Conservation (phyloP, 2,329 filamentous ascomycete genomes). For the Capronia epimyces region DNA sequence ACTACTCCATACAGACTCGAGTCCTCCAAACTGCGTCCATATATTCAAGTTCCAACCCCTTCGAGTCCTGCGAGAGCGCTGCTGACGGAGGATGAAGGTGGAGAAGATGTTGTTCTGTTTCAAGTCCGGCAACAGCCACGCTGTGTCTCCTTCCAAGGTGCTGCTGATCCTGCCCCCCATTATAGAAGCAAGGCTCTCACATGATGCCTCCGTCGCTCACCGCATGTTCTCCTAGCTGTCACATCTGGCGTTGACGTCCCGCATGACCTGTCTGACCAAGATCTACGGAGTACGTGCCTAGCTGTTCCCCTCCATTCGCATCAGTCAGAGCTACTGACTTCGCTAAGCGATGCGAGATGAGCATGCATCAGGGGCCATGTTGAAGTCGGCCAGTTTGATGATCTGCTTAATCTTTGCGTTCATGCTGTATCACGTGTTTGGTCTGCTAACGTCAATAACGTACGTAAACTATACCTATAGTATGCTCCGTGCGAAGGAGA, state of each 20-base stretch:
- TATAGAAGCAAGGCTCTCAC: conserved; percentile 6
- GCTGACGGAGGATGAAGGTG: neutral
- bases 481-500: too few relatives aligned
- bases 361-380: neutral
- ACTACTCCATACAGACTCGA: too few relatives aligned
- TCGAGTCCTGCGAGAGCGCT: too few relatives aligned
- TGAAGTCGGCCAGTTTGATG: neutral
- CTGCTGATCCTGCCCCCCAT: neutral
- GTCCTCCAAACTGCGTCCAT: too few relatives aligned
- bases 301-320: too few relatives aligned
- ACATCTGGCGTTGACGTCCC: neutral
- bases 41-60: too few relatives aligned
- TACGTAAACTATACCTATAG: too few relatives aligned
- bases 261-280: neutral
- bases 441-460: too few relatives aligned
- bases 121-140: neutral
- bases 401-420: neutral
- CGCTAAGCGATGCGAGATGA: too few relatives aligned
- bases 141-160: neutral
- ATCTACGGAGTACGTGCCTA: too few relatives aligned
- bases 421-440: neutral
- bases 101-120: neutral
- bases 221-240: conserved; percentile 18
- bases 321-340: too few relatives aligned
- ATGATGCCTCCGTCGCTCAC: conserved; percentile 18